Evolutionary conservation across 441 rosid species (phyloP).

Genomic region (Croton setiger): DNA sequence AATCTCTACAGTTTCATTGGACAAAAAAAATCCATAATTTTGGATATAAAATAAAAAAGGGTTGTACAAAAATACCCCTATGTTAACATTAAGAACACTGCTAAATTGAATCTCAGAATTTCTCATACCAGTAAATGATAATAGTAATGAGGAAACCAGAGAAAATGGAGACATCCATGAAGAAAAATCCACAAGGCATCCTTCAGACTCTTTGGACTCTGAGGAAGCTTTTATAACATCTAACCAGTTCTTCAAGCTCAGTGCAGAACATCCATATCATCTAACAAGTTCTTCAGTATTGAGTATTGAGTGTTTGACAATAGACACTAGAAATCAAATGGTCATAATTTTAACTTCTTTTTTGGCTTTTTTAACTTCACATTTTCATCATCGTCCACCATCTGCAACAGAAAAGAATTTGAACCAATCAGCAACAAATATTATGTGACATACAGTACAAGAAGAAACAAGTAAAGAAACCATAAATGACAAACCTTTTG

Average conservation of each 20-base stretch:
- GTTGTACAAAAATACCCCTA: too few relatives aligned
- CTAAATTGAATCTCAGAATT: neutral
- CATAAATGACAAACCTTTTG: conserved; percentile 27
- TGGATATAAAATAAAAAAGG: too few relatives aligned
- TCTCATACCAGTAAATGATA: neutral
- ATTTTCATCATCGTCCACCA: conserved; percentile 30
- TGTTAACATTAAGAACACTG: neutral
- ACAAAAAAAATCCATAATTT: too few relatives aligned
- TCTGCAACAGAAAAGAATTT: conserved; percentile 29
- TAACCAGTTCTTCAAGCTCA: neutral
- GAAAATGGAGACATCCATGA: neutral
- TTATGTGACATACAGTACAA: neutral
- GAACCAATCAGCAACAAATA: neutral
- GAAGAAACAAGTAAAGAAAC: conserved; percentile 1
- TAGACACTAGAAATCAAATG: neutral
- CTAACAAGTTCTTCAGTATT: neutral
- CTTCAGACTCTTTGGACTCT: neutral
- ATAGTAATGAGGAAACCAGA: neutral
- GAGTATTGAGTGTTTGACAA: neutral
- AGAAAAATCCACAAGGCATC: neutral
- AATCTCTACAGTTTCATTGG: too few relatives aligned
- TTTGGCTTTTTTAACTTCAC: conserved; percentile 36
- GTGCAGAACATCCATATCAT: neutral
- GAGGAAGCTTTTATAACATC: conserved; percentile 1
- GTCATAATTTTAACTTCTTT: conserved; percentile 52